Evolutionary conservation across 257 asterid species (phyloP).

Genomic region (Forsythia viridissima): DNA sequence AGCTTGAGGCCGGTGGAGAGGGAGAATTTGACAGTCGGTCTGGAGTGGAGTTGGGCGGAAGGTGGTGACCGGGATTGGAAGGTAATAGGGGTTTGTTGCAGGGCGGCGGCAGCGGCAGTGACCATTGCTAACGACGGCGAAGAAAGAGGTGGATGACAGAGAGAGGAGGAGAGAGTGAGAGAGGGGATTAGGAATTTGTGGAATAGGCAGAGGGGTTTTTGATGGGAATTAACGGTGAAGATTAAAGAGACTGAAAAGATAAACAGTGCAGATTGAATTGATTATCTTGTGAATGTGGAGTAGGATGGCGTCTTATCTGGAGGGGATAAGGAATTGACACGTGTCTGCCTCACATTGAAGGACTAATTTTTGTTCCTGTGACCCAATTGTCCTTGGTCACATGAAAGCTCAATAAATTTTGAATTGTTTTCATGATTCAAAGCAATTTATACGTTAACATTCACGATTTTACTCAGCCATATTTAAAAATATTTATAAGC

Average conservation of each 20-base stretch:
- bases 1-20: slow-evolving; percentile 47
- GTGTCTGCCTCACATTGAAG: slow-evolving; percentile 23
- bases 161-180: slow-evolving; percentile 4
- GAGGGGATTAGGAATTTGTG: slow-evolving; percentile 11
- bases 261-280: slow-evolving; percentile 36
- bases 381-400: too few relatives aligned
- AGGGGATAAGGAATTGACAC: slow-evolving; percentile 41
- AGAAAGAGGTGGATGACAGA: not conserved
- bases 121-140: slow-evolving; percentile 25
- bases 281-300: slow-evolving; percentile 37
- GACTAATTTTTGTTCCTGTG: too few relatives aligned
- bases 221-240: slow-evolving; percentile 37
- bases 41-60: slow-evolving; percentile 36
- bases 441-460: too few relatives aligned
- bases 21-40: slow-evolving; percentile 37
- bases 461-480: too few relatives aligned
- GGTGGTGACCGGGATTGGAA: slow-evolving; percentile 47
- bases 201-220: slow-evolving; percentile 22
- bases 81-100: slow-evolving; percentile 62
- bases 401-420: too few relatives aligned
- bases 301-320: slow-evolving; percentile 45
- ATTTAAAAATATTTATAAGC: too few relatives aligned
- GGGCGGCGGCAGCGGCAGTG: slow-evolving; percentile 23
- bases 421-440: too few relatives aligned
- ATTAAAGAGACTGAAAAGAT: slow-evolving; percentile 15